Evolutionary conservation across 83 land plant species (phyloP), one percentile per base, ranked within the genome.

Genomic region (Isoetes engelmannii): DNA sequence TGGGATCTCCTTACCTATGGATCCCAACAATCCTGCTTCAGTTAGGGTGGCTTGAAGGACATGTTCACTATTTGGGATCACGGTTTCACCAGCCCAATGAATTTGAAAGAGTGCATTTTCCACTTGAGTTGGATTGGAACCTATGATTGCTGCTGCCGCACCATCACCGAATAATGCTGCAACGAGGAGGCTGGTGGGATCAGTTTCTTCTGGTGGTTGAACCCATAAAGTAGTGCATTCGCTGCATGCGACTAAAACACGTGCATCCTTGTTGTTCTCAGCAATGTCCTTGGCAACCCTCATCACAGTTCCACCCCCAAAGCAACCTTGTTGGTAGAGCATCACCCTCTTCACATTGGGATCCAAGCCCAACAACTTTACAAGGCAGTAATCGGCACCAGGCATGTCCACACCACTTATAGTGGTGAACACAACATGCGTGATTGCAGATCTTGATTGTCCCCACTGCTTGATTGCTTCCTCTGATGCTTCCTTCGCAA

Each of bases 281-380:
- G 37, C 37, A 28, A 28, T 28, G 2, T 66, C 69, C 69, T 66
- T 66, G 57, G 69, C 69, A 48, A 66, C 69, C 7, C 69, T 15
- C 69, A 66, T 15, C 69, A 66, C 69, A 4, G 69, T 44, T 15
- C 54, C 69, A 5, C 69, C 69, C 69, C 69, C 69, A 54, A 66
- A 66, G 69, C 69, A 66, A 28, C 69, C 69, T 15, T 42, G 41
- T 46, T 66, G 69, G 69, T 66, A 66, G 46, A 66, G 41, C 69
- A 66, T 66, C 28, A 48, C 53, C 13, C 69, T 48, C 53, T 66
- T 66, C 53, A 66, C 69, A n/a, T 42, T 45, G 5, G 69, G 69
- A 28, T 48, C 15, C 28, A 66, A 54, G 54, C 69, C 69, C 51
- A 66, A 28, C 69, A 66, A 21, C 69, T 48, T 66, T 7, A 54